These are phyloP conservation scores for Artemisia argyi DNA, from an alignment of 129 eudicot species.

Conservation along the genomic window DNA sequence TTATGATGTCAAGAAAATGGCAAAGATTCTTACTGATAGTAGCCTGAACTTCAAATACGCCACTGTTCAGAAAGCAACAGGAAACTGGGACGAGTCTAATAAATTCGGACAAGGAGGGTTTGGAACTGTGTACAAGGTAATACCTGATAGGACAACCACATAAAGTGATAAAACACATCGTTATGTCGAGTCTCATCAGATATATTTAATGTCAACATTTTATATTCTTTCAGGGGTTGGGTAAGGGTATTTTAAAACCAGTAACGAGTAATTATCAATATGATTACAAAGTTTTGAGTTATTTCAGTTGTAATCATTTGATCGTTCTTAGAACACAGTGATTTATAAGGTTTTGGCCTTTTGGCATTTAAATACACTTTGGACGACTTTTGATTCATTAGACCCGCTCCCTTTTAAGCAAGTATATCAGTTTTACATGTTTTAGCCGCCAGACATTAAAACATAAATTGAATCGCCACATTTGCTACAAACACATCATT, in stretches of 20 bases:
- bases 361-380: background rate
- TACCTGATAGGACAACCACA: too few species aligned
- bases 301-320: too few species aligned
- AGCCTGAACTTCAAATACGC: constrained; percentile 83
- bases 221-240: too few species aligned
- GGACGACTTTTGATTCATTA: background rate
- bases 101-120: constrained; percentile 97
- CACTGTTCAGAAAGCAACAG: constrained; percentile 75
- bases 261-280: background rate
- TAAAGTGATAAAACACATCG: too few species aligned
- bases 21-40: constrained; percentile 58
- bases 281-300: too few species aligned
- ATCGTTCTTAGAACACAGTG: too few species aligned
- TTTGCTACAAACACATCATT: background rate
- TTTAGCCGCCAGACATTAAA: background rate
- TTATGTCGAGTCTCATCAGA: too few species aligned
- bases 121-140: constrained; percentile 84
- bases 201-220: too few species aligned
- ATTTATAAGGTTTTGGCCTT: too few species aligned
- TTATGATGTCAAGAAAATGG: constrained; percentile 54
- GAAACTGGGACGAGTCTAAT: constrained; percentile 65
- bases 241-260: background rate
- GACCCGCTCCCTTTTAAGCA: background rate
- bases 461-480: background rate
- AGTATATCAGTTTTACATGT: background rate